These are phyloP conservation scores for Hanseniaspora osmophila DNA, from an alignment of 805 yeast genomes.

Conservation along the genomic window DNA sequence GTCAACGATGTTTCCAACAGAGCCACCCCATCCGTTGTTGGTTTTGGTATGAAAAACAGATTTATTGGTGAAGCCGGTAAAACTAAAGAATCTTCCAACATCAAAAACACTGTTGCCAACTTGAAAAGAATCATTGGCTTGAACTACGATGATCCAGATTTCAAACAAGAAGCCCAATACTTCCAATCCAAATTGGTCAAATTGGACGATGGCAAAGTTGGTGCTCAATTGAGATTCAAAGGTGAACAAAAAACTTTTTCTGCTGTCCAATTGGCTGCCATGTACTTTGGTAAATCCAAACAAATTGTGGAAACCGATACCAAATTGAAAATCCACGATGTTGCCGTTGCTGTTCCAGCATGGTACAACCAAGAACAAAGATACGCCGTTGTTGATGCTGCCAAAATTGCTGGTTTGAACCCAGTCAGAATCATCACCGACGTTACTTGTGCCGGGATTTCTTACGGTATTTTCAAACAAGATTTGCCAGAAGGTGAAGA, in stretches of 20 bases:
- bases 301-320: slow-evolving; percentile 69
- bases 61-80: slow-evolving; percentile 91
- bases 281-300: slow-evolving; percentile 88
- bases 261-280: slow-evolving; percentile 83
- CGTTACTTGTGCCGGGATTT: slow-evolving; percentile 96
- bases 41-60: slow-evolving; percentile 82
- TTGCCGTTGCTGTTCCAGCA: slow-evolving; percentile 87
- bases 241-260: slow-evolving; percentile 70
- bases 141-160: slow-evolving; percentile 49
- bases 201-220: slow-evolving; percentile 58
- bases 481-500: slow-evolving; percentile 66
- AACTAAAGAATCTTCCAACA: slow-evolving; percentile 90
- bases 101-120: slow-evolving; percentile 92
- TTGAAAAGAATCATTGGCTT: slow-evolving; percentile 87
- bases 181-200: slow-evolving; percentile 52
- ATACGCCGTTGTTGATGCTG: slow-evolving; percentile 90
- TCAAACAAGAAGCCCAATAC: slow-evolving; percentile 58
- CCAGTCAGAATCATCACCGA: slow-evolving; percentile 97
- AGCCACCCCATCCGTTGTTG: slow-evolving; percentile 83
- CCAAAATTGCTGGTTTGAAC: slow-evolving; percentile 89
- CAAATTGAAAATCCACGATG: slow-evolving; percentile 63
- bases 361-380: slow-evolving; percentile 97
- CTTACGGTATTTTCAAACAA: slow-evolving; percentile 96
- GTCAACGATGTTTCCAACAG: slow-evolving; percentile 98
- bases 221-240: slow-evolving; percentile 72